phyloP scores from a whole-genome alignment of 2,329 filamentous ascomycete genomes.

The Capronia epimyces region DNA sequence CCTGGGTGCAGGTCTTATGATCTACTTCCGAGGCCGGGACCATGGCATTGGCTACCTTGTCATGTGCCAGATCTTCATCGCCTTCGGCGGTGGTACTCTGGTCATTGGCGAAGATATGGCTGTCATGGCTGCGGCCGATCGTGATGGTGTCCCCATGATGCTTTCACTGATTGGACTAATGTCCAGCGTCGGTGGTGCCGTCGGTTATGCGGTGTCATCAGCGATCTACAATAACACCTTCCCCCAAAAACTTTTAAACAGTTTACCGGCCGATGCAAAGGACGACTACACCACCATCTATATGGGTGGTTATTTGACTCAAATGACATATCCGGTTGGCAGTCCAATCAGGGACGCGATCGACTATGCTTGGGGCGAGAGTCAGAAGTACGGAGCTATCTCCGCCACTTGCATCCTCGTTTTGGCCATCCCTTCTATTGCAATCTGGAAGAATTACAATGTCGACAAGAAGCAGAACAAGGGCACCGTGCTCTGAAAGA shows the following conservation, averaged over 20 bases:
- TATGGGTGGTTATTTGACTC: constrained; percentile 46
- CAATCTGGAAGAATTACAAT: constrained; percentile 27
- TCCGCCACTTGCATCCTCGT: constrained; percentile 28
- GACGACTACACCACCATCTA: constrained; percentile 47
- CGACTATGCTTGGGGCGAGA: constrained; percentile 37
- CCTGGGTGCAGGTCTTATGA: constrained; percentile 49
- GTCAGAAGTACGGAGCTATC: constrained; percentile 40
- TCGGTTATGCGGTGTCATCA: constrained; percentile 33
- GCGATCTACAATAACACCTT: constrained; percentile 36
- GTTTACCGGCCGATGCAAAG: constrained; percentile 32
- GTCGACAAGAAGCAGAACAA: constrained; percentile 36
- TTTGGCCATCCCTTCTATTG: constrained; percentile 16
- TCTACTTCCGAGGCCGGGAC: constrained; percentile 47
- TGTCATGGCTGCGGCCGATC: constrained; percentile 48
- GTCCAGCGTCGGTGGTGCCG: constrained; percentile 34
- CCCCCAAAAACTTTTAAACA: constrained; percentile 36
- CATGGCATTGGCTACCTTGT: constrained; percentile 47
- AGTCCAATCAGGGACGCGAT: constrained; percentile 38
- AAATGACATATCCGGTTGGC: constrained; percentile 45
- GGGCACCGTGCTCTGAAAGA: constrained; percentile 31
- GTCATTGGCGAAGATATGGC: constrained; percentile 52
- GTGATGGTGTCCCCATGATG: constrained; percentile 49
- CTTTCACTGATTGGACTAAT: constrained; percentile 41
- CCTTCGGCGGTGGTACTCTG: constrained; percentile 47
- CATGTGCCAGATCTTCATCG: constrained; percentile 51